Conservation (phyloP, 352 stramenopile species). For the Globisporangium viniferum region DNA sequence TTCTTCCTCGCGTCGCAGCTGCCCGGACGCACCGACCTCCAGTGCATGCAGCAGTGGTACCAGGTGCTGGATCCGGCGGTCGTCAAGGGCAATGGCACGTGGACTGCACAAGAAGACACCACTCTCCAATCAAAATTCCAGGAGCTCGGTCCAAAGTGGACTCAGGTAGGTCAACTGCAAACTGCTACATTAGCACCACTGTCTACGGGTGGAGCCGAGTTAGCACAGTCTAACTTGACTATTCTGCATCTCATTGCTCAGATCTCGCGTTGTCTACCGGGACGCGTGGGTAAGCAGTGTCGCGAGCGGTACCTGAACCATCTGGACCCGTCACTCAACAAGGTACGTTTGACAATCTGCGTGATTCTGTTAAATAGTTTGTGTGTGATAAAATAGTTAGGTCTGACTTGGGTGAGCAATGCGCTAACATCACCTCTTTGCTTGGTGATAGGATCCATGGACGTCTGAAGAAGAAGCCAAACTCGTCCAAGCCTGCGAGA, state of each 20-base stretch:
- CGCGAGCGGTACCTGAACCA: constrained; percentile 72
- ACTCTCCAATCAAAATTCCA: constrained; percentile 39
- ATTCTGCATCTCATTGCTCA: constrained; percentile 10
- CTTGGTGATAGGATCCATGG: constrained; percentile 38
- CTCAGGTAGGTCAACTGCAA: constrained; percentile 29
- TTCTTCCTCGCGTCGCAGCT: constrained; percentile 75
- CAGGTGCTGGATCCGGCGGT: constrained; percentile 47
- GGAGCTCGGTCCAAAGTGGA: constrained; percentile 53
- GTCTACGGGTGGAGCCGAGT: background rate
- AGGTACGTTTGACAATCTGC: constrained; percentile 19
- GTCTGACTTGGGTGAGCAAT: background rate
- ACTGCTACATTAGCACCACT: too few relatives aligned
- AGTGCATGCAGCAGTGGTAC: constrained; percentile 79
- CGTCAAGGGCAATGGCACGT: constrained; percentile 59
- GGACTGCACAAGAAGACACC: constrained; percentile 45
- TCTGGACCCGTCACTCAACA: constrained; percentile 41
- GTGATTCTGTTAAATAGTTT: background rate
- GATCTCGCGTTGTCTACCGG: constrained; percentile 55
- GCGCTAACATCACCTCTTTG: background rate
- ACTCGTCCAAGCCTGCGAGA: constrained; percentile 22
- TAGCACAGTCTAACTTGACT: background rate
- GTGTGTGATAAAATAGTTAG: background rate
- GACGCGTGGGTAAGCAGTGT: constrained; percentile 64
- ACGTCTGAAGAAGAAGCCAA: constrained; percentile 40
- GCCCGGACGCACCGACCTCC: constrained; percentile 58